These are phyloP conservation scores for Macrophomina tecta DNA, from an alignment of 2,329 filamentous ascomycete genomes.

Conservation along the genomic window DNA sequence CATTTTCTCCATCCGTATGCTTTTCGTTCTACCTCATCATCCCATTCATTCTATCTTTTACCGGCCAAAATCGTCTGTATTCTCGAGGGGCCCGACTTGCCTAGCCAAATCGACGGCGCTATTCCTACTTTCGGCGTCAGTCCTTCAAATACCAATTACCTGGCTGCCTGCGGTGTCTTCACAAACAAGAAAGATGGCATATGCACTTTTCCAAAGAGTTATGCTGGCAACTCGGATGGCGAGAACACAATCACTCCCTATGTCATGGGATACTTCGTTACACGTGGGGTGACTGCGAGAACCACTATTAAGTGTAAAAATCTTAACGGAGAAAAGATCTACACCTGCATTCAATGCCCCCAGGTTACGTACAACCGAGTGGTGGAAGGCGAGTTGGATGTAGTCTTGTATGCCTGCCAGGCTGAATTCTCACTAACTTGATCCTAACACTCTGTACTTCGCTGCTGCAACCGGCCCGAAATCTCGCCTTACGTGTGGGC, in stretches of 20 bases:
- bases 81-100: background rate
- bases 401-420: background rate
- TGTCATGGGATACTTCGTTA: background rate
- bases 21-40: background rate
- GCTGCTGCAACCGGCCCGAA: background rate
- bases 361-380: background rate
- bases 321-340: background rate
- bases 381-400: background rate
- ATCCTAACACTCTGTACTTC: background rate
- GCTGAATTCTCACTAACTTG: background rate
- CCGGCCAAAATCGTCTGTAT: background rate
- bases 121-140: background rate
- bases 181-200: background rate
- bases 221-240: background rate
- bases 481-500: background rate
- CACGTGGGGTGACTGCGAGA: background rate
- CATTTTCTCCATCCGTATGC: background rate
- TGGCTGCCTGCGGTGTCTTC: background rate
- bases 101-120: background rate
- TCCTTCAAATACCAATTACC: background rate
- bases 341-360: background rate
- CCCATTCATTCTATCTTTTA: background rate
- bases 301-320: background rate
- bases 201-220: background rate
- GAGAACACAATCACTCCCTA: background rate